A percentile compares a stretch with the other conserved stretches of the same genome.
Conservation (phyloP, 208 protist genomes). For the Sergeia podlipaevii region DNA sequence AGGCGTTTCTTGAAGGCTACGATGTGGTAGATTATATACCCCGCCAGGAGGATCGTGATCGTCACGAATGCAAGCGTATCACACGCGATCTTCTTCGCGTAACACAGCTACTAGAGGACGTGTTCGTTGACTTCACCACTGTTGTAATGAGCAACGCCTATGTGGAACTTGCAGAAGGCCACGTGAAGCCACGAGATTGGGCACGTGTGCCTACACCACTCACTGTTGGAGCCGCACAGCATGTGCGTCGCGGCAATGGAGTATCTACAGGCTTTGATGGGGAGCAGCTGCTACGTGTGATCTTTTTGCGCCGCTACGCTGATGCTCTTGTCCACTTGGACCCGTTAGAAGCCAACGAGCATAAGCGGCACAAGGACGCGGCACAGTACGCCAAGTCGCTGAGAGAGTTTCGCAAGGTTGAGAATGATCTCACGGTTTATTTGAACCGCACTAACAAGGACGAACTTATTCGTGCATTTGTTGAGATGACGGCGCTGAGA, state of each 20-base stretch:
- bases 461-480: constrained; percentile 1
- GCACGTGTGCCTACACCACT: constrained; percentile 26
- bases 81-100: constrained; percentile 41
- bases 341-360: constrained; percentile 19
- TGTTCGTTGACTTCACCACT: constrained; percentile 49
- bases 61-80: constrained; percentile 36
- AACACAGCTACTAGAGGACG: constrained; percentile 28
- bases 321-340: constrained; percentile 21
- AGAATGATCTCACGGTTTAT: constrained; percentile 12
- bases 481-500: constrained; percentile 6
- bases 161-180: constrained; percentile 25
- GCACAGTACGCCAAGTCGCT: constrained; percentile 9
- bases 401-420: constrained; percentile 5
- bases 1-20: constrained; percentile 39
- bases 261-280: constrained; percentile 4
- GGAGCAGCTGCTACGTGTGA: constrained; percentile 17
- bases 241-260: constrained; percentile 1
- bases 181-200: constrained; percentile 19
- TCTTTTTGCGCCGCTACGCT: constrained; percentile 23
- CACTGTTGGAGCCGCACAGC: neutral
- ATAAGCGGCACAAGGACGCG: constrained; percentile 13
- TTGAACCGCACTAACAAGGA: constrained; percentile 11
- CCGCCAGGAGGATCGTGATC: constrained; percentile 42
- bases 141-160: constrained; percentile 47
- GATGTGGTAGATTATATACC: constrained; percentile 45